Evolutionary conservation across 2,329 filamentous ascomycete genomes (phyloP).

Genomic region (Pseudopithomyces maydicus): DNA sequence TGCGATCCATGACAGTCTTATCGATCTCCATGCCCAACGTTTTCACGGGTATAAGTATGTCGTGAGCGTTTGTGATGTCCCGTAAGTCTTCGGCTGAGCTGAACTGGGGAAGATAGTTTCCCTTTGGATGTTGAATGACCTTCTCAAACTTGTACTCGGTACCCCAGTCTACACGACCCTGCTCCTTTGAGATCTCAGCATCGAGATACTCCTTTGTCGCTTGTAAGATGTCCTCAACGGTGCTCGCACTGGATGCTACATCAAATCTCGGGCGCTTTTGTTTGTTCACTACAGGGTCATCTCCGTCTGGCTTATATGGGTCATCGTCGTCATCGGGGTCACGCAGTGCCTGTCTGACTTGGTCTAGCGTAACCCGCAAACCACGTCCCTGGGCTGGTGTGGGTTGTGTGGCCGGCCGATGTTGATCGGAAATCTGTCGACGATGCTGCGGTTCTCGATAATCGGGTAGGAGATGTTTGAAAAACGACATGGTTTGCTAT

Average conservation of each 20-base stretch:
- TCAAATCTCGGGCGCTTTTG: not conserved
- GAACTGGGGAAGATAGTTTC: not conserved
- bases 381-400: not conserved
- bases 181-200: slow-evolving; percentile 13
- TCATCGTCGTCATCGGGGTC: not conserved
- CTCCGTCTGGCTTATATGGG: not conserved
- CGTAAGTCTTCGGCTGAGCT: not conserved
- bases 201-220: slow-evolving; percentile 11
- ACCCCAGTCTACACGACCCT: slow-evolving; percentile 8
- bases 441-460: not conserved
- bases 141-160: slow-evolving; percentile 9
- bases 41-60: not conserved
- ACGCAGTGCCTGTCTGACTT: not conserved
- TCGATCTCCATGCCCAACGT: slow-evolving; percentile 9
- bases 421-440: not conserved
- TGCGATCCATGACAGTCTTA: slow-evolving; percentile 18
- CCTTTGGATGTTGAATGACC: not conserved
- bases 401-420: not conserved
- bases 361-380: not conserved
- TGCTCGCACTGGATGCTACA: not conserved
- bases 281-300: not conserved
- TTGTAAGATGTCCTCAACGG: slow-evolving; percentile 1
- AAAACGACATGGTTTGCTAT: not conserved
- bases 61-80: not conserved
- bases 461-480: not conserved